Evolutionary conservation across 2,329 filamentous ascomycete genomes (phyloP).

Genomic region (Colletotrichum spinosum): DNA sequence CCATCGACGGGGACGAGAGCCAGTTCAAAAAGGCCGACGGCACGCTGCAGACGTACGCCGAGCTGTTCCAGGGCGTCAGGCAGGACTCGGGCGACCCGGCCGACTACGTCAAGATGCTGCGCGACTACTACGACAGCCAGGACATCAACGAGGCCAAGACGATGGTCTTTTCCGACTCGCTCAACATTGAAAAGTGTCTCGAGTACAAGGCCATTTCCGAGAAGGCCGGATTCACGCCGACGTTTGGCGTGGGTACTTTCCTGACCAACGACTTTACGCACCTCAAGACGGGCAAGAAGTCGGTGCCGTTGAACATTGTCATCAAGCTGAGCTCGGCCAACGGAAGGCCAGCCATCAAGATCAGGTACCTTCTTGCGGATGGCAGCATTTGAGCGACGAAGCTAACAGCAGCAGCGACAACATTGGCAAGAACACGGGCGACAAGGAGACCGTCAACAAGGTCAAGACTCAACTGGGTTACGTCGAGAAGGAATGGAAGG

Average conservation of each 20-base stretch:
- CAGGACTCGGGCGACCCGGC: constrained; percentile 92
- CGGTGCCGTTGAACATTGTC: constrained; percentile 93
- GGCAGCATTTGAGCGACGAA: not conserved
- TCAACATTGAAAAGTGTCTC: constrained; percentile 90
- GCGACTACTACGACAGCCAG: constrained; percentile 81
- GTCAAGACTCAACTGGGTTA: constrained; percentile 92
- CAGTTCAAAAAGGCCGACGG: constrained; percentile 52
- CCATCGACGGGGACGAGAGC: constrained; percentile 58
- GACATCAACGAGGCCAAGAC: constrained; percentile 85
- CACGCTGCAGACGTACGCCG: constrained; percentile 74
- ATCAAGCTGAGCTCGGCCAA: constrained; percentile 93
- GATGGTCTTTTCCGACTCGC: constrained; percentile 94
- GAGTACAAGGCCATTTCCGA: constrained; percentile 90
- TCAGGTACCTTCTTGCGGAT: constrained; percentile 62
- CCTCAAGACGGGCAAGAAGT: constrained; percentile 80
- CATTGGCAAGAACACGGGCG: constrained; percentile 92
- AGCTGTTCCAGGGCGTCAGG: constrained; percentile 84
- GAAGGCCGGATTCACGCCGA: constrained; percentile 81
- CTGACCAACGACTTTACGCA: constrained; percentile 94
- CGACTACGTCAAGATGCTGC: constrained; percentile 82
- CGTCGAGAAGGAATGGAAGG: constrained; percentile 83
- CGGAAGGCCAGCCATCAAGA: constrained; percentile 88
- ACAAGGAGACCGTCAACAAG: constrained; percentile 79
- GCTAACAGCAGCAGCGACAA: constrained; percentile 70
- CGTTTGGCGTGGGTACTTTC: constrained; percentile 95